Conservation (phyloP, 345 rosid species). For the Viola odorata region DNA sequence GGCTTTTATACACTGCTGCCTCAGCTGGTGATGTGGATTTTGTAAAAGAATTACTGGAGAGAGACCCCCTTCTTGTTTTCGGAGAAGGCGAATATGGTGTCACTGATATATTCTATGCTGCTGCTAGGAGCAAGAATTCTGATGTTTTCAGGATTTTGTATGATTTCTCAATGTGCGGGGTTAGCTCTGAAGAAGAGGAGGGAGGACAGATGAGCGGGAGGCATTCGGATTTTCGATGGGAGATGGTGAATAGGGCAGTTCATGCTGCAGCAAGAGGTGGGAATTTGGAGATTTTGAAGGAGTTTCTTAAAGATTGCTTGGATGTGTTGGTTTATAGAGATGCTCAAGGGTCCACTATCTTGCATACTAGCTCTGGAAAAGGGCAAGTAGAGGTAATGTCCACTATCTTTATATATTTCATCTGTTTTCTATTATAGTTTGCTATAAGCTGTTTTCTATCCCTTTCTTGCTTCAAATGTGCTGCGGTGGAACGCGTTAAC, state of each 20-base stretch:
- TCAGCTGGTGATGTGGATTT: slow-evolving; percentile 81
- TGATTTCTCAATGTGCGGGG: slow-evolving; percentile 36
- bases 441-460: background rate
- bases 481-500: background rate
- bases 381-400: slow-evolving; percentile 68
- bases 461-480: background rate
- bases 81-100: slow-evolving; percentile 98
- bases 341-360: slow-evolving; percentile 55
- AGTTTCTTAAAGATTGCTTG: slow-evolving; percentile 31
- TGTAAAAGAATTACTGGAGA: slow-evolving; percentile 54
- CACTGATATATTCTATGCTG: slow-evolving; percentile 74
- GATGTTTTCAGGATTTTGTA: slow-evolving; percentile 60
- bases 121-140: slow-evolving; percentile 63
- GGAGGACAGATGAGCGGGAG: slow-evolving; percentile 31
- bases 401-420: background rate
- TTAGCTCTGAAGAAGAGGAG: slow-evolving; percentile 30
- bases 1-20: slow-evolving; percentile 93
- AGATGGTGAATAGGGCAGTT: slow-evolving; percentile 76
- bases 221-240: slow-evolving; percentile 43
- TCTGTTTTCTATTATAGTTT: background rate
- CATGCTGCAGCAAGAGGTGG: slow-evolving; percentile 93
- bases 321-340: slow-evolving; percentile 48
- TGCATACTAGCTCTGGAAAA: slow-evolving; percentile 81
- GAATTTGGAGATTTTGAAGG: slow-evolving; percentile 59
- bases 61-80: slow-evolving; percentile 82